Evolutionary conservation across 352 stramenopile genomes (phyloP), one percentile per base, ranked within the genome.

Genomic region (Globisporangium radiosum): DNA sequence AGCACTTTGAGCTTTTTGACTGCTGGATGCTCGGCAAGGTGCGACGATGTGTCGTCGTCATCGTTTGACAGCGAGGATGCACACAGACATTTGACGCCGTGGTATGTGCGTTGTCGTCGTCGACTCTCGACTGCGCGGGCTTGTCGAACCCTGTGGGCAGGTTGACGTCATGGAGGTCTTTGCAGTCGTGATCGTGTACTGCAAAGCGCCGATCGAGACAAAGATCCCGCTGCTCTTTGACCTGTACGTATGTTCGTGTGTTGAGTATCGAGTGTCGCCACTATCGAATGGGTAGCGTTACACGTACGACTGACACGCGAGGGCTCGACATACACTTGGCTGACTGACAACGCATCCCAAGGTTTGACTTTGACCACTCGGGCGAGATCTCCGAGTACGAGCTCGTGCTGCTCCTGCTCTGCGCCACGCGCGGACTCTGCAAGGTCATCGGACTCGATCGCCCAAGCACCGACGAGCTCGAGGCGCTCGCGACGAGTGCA

Each of bases 301-400:
- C 25, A 25, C 25, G 25, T 25, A 25, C 25, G 25, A 25, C 25
- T 25, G 25, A 25, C 25, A 25, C 25, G 25, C 25, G 25, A 25
- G 25, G 25, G 2, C 25, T 25, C 1, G 25, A 25, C 25, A 1
- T 25, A 25, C 25, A 25, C 25, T 25, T 25, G 25, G 25, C 25
- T 25, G 25, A 2, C 25, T 25, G 25, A 1, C 25, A 25, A 25
- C 25, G 25, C 25, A 25, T 2, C 25, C 25, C 25, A 25, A 85
- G 76, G 4, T 92, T 92, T 64, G 82, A 92, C 63, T 92, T 92
- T 53, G 78, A 90, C 40, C 74, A 90, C 25, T 90, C 79, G 44
- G 64, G 80, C 7, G 72, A 80, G 47, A 90, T 92, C 15, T 90
- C 78, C 0, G 64, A 80, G 50, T 64, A 70, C 42, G 82, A 92